Evolutionary conservation across 306 rosid species (phyloP).

Genomic region (Lithocarpus polystachyus): DNA sequence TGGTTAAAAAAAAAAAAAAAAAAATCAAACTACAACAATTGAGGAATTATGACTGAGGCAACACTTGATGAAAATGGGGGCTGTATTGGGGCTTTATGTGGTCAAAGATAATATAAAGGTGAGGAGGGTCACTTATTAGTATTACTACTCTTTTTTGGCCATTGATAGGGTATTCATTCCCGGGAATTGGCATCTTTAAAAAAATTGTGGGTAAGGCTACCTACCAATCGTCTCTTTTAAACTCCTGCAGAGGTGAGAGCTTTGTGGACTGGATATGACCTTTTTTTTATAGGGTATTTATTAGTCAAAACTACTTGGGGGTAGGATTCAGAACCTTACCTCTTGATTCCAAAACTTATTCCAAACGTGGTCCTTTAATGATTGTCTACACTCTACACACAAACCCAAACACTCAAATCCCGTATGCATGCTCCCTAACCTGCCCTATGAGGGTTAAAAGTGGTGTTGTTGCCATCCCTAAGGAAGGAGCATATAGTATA

Average conservation of each 20-base stretch:
- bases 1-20: neutral
- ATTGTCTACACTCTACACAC: neutral
- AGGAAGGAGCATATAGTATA: no score
- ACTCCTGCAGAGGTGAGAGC: no score
- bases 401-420: neutral
- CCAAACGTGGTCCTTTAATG: neutral
- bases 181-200: no score
- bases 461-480: neutral
- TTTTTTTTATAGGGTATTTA: no score
- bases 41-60: neutral
- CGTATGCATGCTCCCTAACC: neutral
- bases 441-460: neutral
- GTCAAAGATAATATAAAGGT: no score
- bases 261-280: no score
- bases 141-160: neutral
- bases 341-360: neutral
- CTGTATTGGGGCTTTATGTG: no score
- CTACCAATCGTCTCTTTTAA: no score
- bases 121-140: neutral
- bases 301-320: neutral
- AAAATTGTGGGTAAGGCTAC: no score
- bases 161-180: neutral
- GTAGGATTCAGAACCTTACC: neutral
- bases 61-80: neutral
- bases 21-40: no score